Percentiles rank a stretch among this genome's conserved stretches.
Evolutionary conservation across 768 basidiomycete genomes (phyloP).

Genomic region (Rhodosporidiobolus sp.): DNA sequence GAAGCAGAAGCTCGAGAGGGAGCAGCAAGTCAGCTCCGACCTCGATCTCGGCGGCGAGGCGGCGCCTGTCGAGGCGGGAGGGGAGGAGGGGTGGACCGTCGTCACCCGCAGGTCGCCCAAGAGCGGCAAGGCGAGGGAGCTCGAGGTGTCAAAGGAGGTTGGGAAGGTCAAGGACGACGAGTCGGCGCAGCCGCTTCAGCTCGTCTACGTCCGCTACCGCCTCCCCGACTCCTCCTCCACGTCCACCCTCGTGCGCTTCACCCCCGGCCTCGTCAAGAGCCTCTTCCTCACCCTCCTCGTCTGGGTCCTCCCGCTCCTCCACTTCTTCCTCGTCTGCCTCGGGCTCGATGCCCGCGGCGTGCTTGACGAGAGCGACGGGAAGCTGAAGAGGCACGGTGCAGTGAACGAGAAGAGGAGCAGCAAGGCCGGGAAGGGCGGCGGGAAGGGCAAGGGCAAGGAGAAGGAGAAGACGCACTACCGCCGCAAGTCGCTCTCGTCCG

Average conservation of each 20-base stretch:
- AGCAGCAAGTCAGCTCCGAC: no score
- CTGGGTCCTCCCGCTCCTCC: neutral
- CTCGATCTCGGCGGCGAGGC: no score
- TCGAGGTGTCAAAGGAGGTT: neutral
- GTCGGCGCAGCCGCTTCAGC: neutral
- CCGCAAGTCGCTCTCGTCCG: neutral
- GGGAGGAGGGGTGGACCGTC: no score
- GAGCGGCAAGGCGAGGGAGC: no score
- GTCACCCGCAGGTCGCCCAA: no score
- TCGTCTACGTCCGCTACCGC: neutral
- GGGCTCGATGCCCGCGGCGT: neutral
- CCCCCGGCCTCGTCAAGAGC: neutral
- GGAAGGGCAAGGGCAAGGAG: constrained; percentile 3
- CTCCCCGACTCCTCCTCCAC: neutral
- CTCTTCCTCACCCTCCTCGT: neutral
- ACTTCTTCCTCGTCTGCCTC: neutral
- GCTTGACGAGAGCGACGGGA: no score
- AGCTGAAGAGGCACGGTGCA: neutral
- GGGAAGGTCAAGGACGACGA: neutral
- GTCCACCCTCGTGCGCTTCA: neutral
- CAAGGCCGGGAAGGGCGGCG: neutral
- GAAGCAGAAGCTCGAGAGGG: no score
- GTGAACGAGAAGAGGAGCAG: neutral
- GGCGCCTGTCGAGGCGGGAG: no score
- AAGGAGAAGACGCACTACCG: neutral